Evolutionary conservation across 176 grass and related monocot species (phyloP).

Genomic region (Oryza nivara): DNA sequence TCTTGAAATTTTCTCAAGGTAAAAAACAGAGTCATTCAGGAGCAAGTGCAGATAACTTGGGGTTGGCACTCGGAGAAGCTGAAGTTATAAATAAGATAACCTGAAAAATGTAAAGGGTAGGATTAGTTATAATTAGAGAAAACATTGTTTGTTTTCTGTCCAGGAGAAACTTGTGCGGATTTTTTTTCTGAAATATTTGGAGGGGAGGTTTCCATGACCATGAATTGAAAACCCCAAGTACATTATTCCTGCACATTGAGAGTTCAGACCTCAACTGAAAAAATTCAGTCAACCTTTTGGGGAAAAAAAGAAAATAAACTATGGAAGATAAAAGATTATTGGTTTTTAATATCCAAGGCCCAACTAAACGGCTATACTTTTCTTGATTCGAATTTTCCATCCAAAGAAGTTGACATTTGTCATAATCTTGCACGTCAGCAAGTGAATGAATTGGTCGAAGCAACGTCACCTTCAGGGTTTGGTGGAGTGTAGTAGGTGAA

Average conservation of each 20-base stretch:
- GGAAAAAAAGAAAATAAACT: neutral
- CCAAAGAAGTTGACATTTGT: neutral
- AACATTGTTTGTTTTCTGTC: neutral
- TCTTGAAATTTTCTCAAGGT: neutral
- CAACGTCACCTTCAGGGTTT: conserved; percentile 29
- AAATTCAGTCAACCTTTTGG: neutral
- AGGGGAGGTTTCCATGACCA: neutral
- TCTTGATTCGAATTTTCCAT: neutral
- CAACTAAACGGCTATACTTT: neutral
- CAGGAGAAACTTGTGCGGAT: neutral
- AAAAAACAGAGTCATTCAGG: neutral
- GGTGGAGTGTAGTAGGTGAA: conserved; percentile 37
- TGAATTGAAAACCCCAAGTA: neutral
- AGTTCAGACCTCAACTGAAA: neutral
- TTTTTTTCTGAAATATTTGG: neutral
- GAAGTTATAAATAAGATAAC: neutral
- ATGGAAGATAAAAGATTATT: neutral
- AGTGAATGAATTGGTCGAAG: neutral
- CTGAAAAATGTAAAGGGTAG: neutral
- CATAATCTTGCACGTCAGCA: neutral
- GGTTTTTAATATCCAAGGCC: neutral
- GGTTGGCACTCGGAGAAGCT: neutral
- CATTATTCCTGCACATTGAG: neutral
- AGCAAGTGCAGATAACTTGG: neutral
- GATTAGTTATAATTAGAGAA: neutral